Evolutionary conservation across 2,329 filamentous ascomycete species (phyloP).

Genomic region (Escovopsis weberi): DNA sequence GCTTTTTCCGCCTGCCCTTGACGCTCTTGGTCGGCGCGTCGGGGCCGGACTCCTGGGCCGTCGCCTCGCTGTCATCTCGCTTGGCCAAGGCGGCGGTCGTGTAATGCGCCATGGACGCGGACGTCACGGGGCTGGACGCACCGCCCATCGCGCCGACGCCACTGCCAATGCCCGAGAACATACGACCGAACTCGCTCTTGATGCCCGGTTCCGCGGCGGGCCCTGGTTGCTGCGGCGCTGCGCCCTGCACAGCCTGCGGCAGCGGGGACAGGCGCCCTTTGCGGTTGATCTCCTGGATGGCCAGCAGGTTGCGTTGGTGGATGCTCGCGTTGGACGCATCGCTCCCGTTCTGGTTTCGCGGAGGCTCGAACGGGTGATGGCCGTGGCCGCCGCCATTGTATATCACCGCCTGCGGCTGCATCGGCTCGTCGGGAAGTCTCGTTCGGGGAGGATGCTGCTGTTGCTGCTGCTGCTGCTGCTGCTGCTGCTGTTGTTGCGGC

Average conservation of each 20-base stretch:
- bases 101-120: slow-evolving; percentile 28
- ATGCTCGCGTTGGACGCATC: slow-evolving; percentile 34
- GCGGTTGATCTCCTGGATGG: slow-evolving; percentile 65
- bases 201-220: slow-evolving; percentile 75
- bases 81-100: slow-evolving; percentile 29
- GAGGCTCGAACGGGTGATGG: slow-evolving; percentile 25
- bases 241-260: slow-evolving; percentile 86
- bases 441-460: slow-evolving; percentile 24
- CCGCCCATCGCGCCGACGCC: slow-evolving; percentile 34
- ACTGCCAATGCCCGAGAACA: slow-evolving; percentile 81
- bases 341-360: slow-evolving; percentile 25
- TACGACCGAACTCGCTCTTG: slow-evolving; percentile 87
- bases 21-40: slow-evolving; percentile 35
- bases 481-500: slow-evolving; percentile 18
- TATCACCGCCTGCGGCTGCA: slow-evolving; percentile 31
- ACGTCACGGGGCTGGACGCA: slow-evolving; percentile 35
- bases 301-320: slow-evolving; percentile 54
- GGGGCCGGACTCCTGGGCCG: slow-evolving; percentile 26
- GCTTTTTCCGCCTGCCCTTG: slow-evolving; percentile 50
- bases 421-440: slow-evolving; percentile 33
- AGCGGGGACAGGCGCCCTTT: slow-evolving; percentile 76
- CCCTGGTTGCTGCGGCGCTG: slow-evolving; percentile 64
- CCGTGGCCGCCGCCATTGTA: slow-evolving; percentile 29
- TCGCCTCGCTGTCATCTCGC: slow-evolving; percentile 36
- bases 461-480: slow-evolving; percentile 19